phyloP scores from a whole-genome alignment of 2,329 filamentous ascomycete genomes.

The Biscogniauxia mediterranea region DNA sequence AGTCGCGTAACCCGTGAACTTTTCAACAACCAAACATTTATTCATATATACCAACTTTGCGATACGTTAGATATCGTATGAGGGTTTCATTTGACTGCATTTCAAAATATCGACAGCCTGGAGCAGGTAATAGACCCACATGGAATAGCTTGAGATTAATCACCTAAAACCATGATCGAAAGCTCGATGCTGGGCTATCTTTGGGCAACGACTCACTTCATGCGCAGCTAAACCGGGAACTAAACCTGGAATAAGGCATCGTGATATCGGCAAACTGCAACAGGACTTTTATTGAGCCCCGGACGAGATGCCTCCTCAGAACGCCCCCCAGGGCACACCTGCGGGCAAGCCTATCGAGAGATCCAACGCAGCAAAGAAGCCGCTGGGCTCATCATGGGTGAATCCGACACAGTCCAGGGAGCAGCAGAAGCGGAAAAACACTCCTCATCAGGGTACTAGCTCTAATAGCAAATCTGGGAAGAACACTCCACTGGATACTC shows the following conservation, averaged over 20 bases:
- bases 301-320: constrained; percentile 23
- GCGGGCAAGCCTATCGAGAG: constrained; percentile 9
- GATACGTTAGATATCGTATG: too few species aligned
- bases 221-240: background rate
- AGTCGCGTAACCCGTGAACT: background rate
- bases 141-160: too few species aligned
- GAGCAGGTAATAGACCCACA: background rate
- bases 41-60: background rate
- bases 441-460: constrained; percentile 14
- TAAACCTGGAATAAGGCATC: background rate
- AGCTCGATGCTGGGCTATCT: background rate
- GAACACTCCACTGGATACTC: constrained; percentile 26
- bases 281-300: background rate
- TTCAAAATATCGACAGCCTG: background rate
- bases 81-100: too few species aligned
- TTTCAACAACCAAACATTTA: background rate
- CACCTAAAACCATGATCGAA: background rate
- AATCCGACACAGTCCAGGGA: constrained; percentile 11
- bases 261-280: background rate
- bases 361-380: constrained; percentile 6
- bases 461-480: constrained; percentile 26
- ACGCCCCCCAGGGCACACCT: constrained; percentile 15
- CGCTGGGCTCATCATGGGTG: constrained; percentile 1
- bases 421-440: constrained; percentile 29
- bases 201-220: background rate